A percentile compares a stretch with the other conserved stretches of the same genome.
Evolutionary conservation across 805 yeast genomes (phyloP).

Genomic region (Nakazawaea ishiwadae): DNA sequence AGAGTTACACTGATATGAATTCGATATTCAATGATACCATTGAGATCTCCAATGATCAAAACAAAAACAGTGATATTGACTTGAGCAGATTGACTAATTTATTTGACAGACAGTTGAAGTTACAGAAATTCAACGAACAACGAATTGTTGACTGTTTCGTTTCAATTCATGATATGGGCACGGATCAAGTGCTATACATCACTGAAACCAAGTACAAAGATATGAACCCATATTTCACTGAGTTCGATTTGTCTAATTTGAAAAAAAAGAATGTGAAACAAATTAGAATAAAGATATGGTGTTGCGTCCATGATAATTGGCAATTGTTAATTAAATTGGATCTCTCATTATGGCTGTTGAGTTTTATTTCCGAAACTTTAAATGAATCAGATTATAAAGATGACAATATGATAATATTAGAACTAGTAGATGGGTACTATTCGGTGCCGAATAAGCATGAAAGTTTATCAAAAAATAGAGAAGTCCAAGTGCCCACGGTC

Average conservation of each 20-base stretch:
- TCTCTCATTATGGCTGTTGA: conserved; percentile 24
- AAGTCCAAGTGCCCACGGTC: conserved; percentile 7
- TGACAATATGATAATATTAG: conserved; percentile 20
- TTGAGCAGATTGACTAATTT: too few relatives aligned
- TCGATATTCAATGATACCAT: background rate
- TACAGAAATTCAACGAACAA: conserved; percentile 23
- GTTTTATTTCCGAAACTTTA: conserved; percentile 27
- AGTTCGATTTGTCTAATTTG: conserved; percentile 17
- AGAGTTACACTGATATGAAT: conserved; percentile 7
- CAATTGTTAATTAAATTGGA: conserved; percentile 19
- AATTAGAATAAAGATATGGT: conserved; percentile 20
- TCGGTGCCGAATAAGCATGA: conserved; percentile 12
- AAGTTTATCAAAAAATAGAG: background rate
- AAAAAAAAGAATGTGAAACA: conserved; percentile 8
- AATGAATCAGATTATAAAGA: conserved; percentile 17
- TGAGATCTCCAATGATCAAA: background rate
- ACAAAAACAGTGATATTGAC: conserved; percentile 1
- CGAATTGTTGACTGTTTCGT: conserved; percentile 30
- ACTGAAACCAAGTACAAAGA: conserved; percentile 27
- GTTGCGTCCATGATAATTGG: conserved; percentile 18
- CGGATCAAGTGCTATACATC: conserved; percentile 26
- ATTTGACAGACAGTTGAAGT: conserved; percentile 22
- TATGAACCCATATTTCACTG: conserved; percentile 26
- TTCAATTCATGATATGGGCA: conserved; percentile 26
- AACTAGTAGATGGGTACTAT: conserved; percentile 28